phyloP scores from a whole-genome alignment of 495 filamentous ascomycete species.

The Aspergillus coremiiformis region DNA sequence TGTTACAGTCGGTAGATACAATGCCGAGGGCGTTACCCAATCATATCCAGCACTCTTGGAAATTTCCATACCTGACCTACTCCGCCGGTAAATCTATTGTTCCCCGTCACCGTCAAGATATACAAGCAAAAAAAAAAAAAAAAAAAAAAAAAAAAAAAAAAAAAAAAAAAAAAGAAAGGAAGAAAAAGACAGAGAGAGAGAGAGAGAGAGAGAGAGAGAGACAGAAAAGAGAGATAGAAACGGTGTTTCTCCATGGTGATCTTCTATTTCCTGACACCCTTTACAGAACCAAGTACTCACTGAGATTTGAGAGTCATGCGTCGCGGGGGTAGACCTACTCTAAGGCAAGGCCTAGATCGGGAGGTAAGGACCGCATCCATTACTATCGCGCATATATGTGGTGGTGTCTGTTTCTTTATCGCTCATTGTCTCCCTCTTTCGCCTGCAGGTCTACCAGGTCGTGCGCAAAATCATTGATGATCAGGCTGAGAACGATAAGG shows the following conservation, averaged over 20 bases:
- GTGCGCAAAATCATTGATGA: constrained; percentile 66
- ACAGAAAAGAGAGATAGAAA: too few relatives aligned
- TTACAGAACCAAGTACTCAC: not conserved
- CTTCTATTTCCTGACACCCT: not conserved
- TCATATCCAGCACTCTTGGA: not conserved
- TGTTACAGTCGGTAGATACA: not conserved
- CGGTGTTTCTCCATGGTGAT: too few relatives aligned
- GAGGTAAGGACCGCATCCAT: constrained; percentile 35
- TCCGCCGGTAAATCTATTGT: constrained; percentile 17
- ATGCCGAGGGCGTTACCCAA: not conserved
- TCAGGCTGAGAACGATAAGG: constrained; percentile 39
- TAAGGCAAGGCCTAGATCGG: constrained; percentile 48
- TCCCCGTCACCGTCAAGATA: constrained; percentile 17
- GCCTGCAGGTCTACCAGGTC: constrained; percentile 59
- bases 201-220: too few relatives aligned
- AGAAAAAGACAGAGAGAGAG: too few relatives aligned
- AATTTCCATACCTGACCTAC: not conserved
- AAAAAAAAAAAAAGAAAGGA: too few relatives aligned
- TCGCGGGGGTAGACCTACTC: constrained; percentile 37
- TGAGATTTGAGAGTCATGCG: constrained; percentile 17
- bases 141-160: too few relatives aligned
- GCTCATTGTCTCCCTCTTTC: constrained; percentile 5
- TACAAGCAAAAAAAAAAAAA: too few relatives aligned
- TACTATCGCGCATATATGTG: too few relatives aligned
- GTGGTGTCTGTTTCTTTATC: not conserved